Evolutionary conservation across 495 filamentous ascomycete genomes (phyloP).

Genomic region (Penicillium taxi): DNA sequence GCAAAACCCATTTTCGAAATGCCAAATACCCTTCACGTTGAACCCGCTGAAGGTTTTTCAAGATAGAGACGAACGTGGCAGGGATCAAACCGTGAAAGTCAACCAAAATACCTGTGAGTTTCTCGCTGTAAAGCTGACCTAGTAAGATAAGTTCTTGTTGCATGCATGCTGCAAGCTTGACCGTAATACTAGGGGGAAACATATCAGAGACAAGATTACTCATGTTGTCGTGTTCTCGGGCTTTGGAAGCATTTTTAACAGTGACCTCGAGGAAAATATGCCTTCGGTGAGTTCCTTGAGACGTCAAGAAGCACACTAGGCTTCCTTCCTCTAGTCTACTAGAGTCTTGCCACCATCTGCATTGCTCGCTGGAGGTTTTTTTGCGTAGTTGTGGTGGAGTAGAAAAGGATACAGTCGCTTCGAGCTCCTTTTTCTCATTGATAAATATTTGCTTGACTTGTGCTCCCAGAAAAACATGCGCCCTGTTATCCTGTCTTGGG

Average conservation of each 20-base stretch:
- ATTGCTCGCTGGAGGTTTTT: slow-evolving; percentile 5
- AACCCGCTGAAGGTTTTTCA: slow-evolving; percentile 3
- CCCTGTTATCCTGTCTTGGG: slow-evolving; percentile 1
- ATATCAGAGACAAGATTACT: slow-evolving; percentile 8
- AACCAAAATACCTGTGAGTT: not conserved
- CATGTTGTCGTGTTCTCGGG: slow-evolving; percentile 1
- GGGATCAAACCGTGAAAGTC: slow-evolving; percentile 6
- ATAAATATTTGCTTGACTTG: slow-evolving; percentile 5
- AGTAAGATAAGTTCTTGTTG: slow-evolving; percentile 1
- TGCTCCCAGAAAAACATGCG: slow-evolving; percentile 2
- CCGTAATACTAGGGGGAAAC: slow-evolving; percentile 7
- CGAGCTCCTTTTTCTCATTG: slow-evolving; percentile 10
- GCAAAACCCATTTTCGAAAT: too few species aligned
- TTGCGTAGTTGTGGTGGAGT: slow-evolving; percentile 4
- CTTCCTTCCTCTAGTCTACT: slow-evolving; percentile 10
- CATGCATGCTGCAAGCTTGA: slow-evolving; percentile 11
- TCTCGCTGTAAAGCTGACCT: not conserved
- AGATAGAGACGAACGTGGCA: slow-evolving; percentile 2
- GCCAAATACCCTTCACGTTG: too few species aligned
- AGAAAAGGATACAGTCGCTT: slow-evolving; percentile 8
- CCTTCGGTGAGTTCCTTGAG: slow-evolving; percentile 1
- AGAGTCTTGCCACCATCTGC: slow-evolving; percentile 11
- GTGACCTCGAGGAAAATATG: slow-evolving; percentile 10
- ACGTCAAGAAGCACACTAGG: slow-evolving; percentile 8
- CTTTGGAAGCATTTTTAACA: slow-evolving; percentile 6